A percentile compares a stretch with the other conserved stretches of the same genome.
Evolutionary conservation across 257 asterid species (phyloP).

Genomic region (Coffea eugenioides): DNA sequence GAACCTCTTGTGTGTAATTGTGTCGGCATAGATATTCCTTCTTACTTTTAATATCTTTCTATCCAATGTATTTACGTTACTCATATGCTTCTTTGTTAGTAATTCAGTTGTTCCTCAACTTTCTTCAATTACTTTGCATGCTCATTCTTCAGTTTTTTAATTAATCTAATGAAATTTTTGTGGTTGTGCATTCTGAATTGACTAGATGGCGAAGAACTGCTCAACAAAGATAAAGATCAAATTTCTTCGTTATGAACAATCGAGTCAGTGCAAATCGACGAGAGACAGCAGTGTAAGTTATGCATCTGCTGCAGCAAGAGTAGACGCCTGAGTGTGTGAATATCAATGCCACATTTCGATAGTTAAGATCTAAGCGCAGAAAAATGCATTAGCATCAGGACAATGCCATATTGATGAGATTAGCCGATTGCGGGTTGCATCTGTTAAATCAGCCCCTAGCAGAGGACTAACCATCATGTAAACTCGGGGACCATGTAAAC

Average conservation of each 20-base stretch:
- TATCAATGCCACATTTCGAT: too few relatives aligned
- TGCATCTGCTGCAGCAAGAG: constrained; percentile 89
- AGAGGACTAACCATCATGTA: too few relatives aligned
- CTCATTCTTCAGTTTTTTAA: not conserved
- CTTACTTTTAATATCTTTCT: not conserved
- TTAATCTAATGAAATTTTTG: not conserved
- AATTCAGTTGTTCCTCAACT: not conserved
- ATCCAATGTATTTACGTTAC: not conserved
- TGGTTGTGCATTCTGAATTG: constrained; percentile 10
- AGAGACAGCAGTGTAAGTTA: constrained; percentile 98
- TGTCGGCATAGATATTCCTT: not conserved
- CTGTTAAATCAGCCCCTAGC: too few relatives aligned
- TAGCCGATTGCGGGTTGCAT: too few relatives aligned
- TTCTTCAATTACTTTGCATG: not conserved
- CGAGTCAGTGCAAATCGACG: constrained; percentile 81
- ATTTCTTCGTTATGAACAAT: constrained; percentile 87
- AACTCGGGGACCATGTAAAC: too few relatives aligned
- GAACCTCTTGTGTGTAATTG: not conserved
- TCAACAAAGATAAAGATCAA: constrained; percentile 67
- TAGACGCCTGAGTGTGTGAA: constrained; percentile 44
- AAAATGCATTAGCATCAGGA: too few relatives aligned
- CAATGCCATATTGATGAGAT: too few relatives aligned
- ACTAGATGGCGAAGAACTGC: constrained; percentile 72
- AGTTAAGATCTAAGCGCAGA: too few relatives aligned
- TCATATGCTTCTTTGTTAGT: not conserved